Percentiles rank a stretch among this genome's conserved stretches.
Conservation (phyloP, 1,284 basidiomycete genomes). For the Irpex sp. region DNA sequence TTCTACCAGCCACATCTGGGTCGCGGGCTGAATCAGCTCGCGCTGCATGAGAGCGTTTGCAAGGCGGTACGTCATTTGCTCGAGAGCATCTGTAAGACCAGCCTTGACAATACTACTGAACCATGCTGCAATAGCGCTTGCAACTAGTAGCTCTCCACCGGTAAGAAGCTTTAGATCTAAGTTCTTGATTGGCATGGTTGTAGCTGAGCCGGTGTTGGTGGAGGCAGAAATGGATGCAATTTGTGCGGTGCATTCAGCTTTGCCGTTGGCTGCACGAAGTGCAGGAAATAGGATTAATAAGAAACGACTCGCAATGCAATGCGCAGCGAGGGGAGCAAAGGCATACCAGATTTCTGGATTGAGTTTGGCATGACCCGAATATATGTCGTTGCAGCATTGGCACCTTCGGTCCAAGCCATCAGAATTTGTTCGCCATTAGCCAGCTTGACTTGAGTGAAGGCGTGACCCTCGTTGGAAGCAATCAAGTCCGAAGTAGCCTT, state of each 20-base stretch:
- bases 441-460: background rate
- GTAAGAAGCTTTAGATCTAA: background rate
- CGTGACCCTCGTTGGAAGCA: background rate
- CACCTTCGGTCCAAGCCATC: background rate
- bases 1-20: background rate
- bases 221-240: background rate
- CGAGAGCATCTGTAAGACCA: background rate
- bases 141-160: background rate
- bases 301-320: background rate
- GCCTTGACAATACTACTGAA: background rate
- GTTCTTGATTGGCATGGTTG: background rate
- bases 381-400: background rate
- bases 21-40: background rate
- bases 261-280: background rate
- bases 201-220: background rate
- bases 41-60: background rate
- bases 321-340: background rate
- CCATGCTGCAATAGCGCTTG: background rate
- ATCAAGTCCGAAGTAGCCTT: background rate
- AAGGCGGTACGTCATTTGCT: background rate
- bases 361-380: background rate
- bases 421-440: background rate
- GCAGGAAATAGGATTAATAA: background rate
- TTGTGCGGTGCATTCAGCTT: background rate
- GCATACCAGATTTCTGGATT: background rate